Conservation (phyloP, 164 flowering plant genomes). For the Dillenia suffruticosa region DNA sequence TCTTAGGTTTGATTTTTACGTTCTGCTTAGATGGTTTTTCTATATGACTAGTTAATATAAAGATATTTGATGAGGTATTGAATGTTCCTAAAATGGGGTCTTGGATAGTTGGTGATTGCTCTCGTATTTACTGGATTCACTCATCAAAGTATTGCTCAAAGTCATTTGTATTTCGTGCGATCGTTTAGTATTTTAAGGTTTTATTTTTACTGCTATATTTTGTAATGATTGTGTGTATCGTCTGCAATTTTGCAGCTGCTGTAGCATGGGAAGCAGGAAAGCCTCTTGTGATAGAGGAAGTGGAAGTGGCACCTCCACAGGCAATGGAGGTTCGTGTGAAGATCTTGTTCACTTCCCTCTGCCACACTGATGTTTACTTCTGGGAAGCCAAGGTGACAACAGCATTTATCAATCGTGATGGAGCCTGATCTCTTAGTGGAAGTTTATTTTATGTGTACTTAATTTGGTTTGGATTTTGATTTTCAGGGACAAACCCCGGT, state of each 20-base stretch:
- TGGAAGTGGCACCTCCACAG: slow-evolving; percentile 52
- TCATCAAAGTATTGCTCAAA: no score
- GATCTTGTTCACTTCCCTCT: slow-evolving; percentile 46
- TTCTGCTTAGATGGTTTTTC: not conserved
- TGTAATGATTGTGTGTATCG: not conserved
- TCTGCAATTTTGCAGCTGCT: slow-evolving; percentile 32
- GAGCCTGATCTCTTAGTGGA: not conserved
- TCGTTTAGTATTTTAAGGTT: not conserved
- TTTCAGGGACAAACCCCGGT: slow-evolving; percentile 46
- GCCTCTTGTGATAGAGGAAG: slow-evolving; percentile 50
- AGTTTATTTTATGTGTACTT: not conserved
- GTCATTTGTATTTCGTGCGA: not conserved
- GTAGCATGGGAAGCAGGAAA: slow-evolving; percentile 60
- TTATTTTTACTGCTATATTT: not conserved
- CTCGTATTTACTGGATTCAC: not conserved
- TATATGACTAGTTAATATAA: not conserved
- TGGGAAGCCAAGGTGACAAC: slow-evolving; percentile 54
- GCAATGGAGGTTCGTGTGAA: slow-evolving; percentile 36
- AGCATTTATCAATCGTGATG: not conserved
- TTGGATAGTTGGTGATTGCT: not conserved
- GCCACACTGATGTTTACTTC: slow-evolving; percentile 52
- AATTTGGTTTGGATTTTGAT: not conserved
- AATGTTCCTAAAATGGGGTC: not conserved
- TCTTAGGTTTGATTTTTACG: not conserved
- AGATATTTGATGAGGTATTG: no score